Conservation (phyloP, 139 green algal species). For the Chlamydomonas incerta region DNA sequence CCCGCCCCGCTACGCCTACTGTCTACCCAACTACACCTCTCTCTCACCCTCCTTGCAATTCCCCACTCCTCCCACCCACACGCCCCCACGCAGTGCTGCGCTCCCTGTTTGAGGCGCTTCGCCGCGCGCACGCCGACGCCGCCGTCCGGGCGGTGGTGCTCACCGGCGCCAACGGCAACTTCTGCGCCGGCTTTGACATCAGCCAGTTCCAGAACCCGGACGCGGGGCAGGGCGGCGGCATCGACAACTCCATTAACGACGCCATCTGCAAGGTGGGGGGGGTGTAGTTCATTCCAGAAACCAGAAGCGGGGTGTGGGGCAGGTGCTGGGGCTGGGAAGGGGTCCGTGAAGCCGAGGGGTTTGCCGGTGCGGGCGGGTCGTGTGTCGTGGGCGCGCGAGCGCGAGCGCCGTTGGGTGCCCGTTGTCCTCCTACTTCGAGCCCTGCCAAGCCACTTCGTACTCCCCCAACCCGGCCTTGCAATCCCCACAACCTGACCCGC, state of each 20-base stretch:
- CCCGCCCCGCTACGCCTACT: neutral
- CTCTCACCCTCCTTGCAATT: neutral
- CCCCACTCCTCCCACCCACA: neutral
- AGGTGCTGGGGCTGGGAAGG: neutral
- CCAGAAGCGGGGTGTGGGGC: neutral
- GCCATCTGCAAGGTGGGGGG: neutral
- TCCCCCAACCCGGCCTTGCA: neutral
- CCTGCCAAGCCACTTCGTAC: neutral
- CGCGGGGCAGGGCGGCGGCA: constrained; percentile 65
- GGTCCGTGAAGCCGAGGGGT: too few species aligned
- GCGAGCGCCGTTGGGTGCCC: too few species aligned
- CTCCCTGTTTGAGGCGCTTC: constrained; percentile 81
- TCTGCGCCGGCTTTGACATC: constrained; percentile 97
- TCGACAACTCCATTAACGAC: constrained; percentile 67
- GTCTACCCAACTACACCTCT: too few species aligned
- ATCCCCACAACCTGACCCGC: too few species aligned
- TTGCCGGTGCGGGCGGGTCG: too few species aligned
- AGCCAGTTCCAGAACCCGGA: constrained; percentile 71
- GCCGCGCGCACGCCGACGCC: constrained; percentile 75
- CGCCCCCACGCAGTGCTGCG: constrained; percentile 78
- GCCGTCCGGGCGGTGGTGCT: constrained; percentile 93
- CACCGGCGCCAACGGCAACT: constrained; percentile 83
- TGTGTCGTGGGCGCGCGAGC: too few species aligned
- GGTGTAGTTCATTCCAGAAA: neutral
- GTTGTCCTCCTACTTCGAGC: too few species aligned